A percentile compares a stretch with the other conserved stretches of the same genome.
phyloP scores from a whole-genome alignment of 176 grass and related monocot genomes.

The Cenchrus fungigraminus region DNA sequence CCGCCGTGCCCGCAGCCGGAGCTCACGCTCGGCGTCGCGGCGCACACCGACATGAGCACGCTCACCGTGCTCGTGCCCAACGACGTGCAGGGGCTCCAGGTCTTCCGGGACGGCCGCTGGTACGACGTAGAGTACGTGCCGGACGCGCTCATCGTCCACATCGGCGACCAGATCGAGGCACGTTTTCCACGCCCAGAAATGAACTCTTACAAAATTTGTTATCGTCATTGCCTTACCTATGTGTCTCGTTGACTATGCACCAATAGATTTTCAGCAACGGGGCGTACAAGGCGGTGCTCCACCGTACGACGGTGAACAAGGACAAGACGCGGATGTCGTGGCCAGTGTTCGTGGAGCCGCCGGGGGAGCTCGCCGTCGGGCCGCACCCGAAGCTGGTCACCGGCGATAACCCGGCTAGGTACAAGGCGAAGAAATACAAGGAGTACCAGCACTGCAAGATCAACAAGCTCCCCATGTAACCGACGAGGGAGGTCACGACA shows the following conservation, averaged over 20 bases:
- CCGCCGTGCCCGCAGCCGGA: slow-evolving; percentile 77
- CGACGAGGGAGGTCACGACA: background rate
- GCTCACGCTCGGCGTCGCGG: slow-evolving; percentile 60
- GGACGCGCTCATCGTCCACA: slow-evolving; percentile 66
- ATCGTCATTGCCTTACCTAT: background rate
- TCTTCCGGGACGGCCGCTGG: slow-evolving; percentile 69
- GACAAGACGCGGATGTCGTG: slow-evolving; percentile 80
- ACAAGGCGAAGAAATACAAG: slow-evolving; percentile 80
- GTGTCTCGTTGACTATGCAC: background rate
- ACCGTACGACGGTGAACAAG: slow-evolving; percentile 66
- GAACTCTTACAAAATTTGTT: too few relatives aligned
- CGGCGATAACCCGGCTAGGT: slow-evolving; percentile 51
- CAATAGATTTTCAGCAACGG: slow-evolving; percentile 79
- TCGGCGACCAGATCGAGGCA: slow-evolving; percentile 87
- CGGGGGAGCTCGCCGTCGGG: slow-evolving; percentile 53
- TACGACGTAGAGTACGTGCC: slow-evolving; percentile 60
- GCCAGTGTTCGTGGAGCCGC: slow-evolving; percentile 74
- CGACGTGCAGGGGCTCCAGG: slow-evolving; percentile 74
- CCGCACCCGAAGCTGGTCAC: slow-evolving; percentile 61
- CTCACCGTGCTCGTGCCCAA: slow-evolving; percentile 79
- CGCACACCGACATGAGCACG: slow-evolving; percentile 81
- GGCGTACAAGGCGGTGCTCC: slow-evolving; percentile 78
- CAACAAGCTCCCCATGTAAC: slow-evolving; percentile 79
- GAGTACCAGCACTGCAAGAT: slow-evolving; percentile 87
- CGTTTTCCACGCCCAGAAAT: background rate